Evolutionary conservation across 225 moss, liverwort and hornwort species (phyloP).

Genomic region (Pseudoscleropodium purum): DNA sequence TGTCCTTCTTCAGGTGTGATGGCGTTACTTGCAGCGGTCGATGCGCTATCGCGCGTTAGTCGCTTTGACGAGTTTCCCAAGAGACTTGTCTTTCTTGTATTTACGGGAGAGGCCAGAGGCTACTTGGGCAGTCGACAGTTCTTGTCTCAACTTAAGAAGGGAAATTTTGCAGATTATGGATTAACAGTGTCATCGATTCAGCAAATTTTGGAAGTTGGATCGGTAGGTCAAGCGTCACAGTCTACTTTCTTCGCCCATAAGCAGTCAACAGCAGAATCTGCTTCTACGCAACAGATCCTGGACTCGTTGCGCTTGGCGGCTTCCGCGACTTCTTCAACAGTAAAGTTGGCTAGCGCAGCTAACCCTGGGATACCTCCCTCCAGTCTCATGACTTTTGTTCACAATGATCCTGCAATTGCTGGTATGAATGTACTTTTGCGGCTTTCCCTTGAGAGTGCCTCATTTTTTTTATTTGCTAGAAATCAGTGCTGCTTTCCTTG

Average conservation of each 20-base stretch:
- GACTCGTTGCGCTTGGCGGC: slow-evolving; percentile 62
- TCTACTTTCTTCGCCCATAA: slow-evolving; percentile 74
- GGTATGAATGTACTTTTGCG: slow-evolving; percentile 15
- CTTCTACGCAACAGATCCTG: slow-evolving; percentile 51
- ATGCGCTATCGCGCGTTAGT: slow-evolving; percentile 63
- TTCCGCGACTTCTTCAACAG: slow-evolving; percentile 33
- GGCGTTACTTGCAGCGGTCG: slow-evolving; percentile 84
- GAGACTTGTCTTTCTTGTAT: slow-evolving; percentile 67
- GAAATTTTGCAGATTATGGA: slow-evolving; percentile 40
- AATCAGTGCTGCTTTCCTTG: not conserved
- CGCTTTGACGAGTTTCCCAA: slow-evolving; percentile 52
- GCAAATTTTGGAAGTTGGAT: slow-evolving; percentile 87
- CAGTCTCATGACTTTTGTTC: slow-evolving; percentile 80
- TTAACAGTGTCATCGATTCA: slow-evolving; percentile 47
- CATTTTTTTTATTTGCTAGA: not conserved
- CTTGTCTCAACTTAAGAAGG: slow-evolving; percentile 60
- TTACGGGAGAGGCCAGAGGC: slow-evolving; percentile 90
- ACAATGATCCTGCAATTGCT: slow-evolving; percentile 36
- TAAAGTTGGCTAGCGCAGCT: slow-evolving; percentile 46
- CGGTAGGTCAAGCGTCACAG: slow-evolving; percentile 66
- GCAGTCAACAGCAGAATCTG: slow-evolving; percentile 40
- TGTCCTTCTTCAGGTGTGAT: slow-evolving; percentile 58
- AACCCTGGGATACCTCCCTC: slow-evolving; percentile 98
- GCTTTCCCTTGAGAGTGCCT: not conserved
- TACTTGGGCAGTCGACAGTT: slow-evolving; percentile 98